These are phyloP conservation scores for Globomyces pollinis-pini DNA, from an alignment of 192 early-diverging fungal genomes.

Conservation along the genomic window DNA sequence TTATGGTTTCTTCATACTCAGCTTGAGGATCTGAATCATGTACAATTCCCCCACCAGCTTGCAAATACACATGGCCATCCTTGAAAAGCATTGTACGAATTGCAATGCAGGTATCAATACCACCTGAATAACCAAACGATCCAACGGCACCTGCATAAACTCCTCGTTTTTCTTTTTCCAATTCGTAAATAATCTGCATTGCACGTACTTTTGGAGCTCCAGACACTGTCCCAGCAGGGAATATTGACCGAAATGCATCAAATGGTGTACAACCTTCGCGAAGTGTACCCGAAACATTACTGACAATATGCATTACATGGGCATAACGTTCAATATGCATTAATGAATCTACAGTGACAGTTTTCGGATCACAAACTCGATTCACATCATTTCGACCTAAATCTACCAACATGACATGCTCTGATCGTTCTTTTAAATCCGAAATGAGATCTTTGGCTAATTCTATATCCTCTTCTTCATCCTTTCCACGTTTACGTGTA, in stretches of 20 bases:
- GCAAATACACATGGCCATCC: slow-evolving; percentile 88
- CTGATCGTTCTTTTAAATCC: slow-evolving; percentile 94
- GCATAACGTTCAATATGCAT: slow-evolving; percentile 97
- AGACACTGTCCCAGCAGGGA: slow-evolving; percentile 97
- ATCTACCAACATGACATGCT: slow-evolving; percentile 99
- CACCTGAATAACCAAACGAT: slow-evolving; percentile 88
- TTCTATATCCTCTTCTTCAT: slow-evolving; percentile 76
- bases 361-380: slow-evolving; percentile 85
- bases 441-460: slow-evolving; percentile 80
- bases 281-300: slow-evolving; percentile 83
- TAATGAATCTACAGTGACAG: slow-evolving; percentile 89
- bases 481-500: slow-evolving; percentile 84
- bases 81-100: slow-evolving; percentile 99
- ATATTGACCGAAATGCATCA: slow-evolving; percentile 95
- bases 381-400: slow-evolving; percentile 98
- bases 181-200: slow-evolving; percentile 85
- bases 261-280: slow-evolving; percentile 82
- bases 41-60: slow-evolving; percentile 95
- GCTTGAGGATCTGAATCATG: slow-evolving; percentile 84
- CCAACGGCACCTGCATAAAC: slow-evolving; percentile 70
- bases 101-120: slow-evolving; percentile 95
- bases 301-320: slow-evolving; percentile 99
- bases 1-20: slow-evolving; percentile 95
- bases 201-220: slow-evolving; percentile 98
- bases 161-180: slow-evolving; percentile 90